These are phyloP conservation scores for Collybiopsis confluens DNA, from an alignment of 768 basidiomycete species.

Conservation along the genomic window DNA sequence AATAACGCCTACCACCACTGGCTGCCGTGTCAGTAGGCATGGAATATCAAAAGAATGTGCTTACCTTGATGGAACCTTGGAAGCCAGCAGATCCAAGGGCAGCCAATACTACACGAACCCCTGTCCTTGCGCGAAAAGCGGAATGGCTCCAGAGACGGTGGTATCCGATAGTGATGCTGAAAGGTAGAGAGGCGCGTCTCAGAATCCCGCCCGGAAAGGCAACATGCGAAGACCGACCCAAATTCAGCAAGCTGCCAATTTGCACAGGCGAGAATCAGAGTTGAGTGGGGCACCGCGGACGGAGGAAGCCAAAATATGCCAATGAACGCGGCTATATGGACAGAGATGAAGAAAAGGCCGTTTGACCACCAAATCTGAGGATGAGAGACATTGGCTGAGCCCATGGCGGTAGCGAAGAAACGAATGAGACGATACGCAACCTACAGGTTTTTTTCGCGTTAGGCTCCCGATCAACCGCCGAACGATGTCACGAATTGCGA, in stretches of 20 bases:
- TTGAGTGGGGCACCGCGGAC: slow-evolving; percentile 35
- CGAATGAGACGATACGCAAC: too few species aligned
- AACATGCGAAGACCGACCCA: slow-evolving; percentile 35
- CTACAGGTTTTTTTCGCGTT: too few species aligned
- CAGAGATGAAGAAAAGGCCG: slow-evolving; percentile 47
- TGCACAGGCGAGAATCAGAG: slow-evolving; percentile 47
- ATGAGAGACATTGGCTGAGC: slow-evolving; percentile 4
- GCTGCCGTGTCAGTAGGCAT: background rate
- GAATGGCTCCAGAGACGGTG: slow-evolving; percentile 78
- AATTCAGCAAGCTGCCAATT: slow-evolving; percentile 71
- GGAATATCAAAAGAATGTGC: background rate
- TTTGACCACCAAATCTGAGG: slow-evolving; percentile 62
- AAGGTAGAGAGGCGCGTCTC: too few species aligned
- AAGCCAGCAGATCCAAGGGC: slow-evolving; percentile 68
- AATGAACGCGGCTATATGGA: slow-evolving; percentile 53
- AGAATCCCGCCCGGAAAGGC: too few species aligned
- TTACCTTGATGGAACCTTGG: slow-evolving; percentile 76
- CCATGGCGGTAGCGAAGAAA: slow-evolving; percentile 7
- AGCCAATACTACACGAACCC: slow-evolving; percentile 56
- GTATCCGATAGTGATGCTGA: slow-evolving; percentile 71
- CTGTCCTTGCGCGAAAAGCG: slow-evolving; percentile 55
- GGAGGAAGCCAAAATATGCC: slow-evolving; percentile 52
- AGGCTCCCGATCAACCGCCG: too few species aligned
- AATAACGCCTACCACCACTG: slow-evolving; percentile 51
- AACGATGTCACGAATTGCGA: background rate